Evolutionary conservation across 2,329 filamentous ascomycete genomes (phyloP), one percentile per base, ranked within the genome.

Genomic region (Trichoderma asperellum): DNA sequence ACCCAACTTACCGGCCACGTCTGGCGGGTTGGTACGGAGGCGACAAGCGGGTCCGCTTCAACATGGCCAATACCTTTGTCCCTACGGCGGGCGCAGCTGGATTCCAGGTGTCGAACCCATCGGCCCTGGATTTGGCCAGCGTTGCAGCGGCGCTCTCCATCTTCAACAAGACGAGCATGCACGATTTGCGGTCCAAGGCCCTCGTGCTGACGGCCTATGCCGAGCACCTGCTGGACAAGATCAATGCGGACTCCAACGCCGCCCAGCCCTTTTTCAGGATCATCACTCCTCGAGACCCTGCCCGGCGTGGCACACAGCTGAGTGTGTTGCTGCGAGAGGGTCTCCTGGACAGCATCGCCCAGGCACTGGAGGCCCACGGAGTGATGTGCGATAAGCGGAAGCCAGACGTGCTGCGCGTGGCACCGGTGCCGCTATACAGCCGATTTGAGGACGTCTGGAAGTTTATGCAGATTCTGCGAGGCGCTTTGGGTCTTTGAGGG

Each of bases 11-110:
- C 76, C 84, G 85, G 18, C 89, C 88, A 5, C 86, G 94, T 4
- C 83, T 97, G 2, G 85, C 88, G 40, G 94, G 94, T 29, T 97
- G 94, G 94, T 97, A 95, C 87, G 94, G 94, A 63, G 90, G 89
- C 65, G 91, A 94, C 80, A 93, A 93, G 79, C 80, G 82, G 60
- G 88, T 88, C 40, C 86, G 94, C 16, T 97, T 97, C 82, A 85
- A 88, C 73, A 97, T 97, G 94, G 88, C 90, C 68, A 95, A 93
- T 79, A 83, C 84, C 69, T 97, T 96, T 79, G 83, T 89, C 52
- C 93, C 94, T 4, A 92, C 92, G 8, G 82, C 87, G 2, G 94
- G 94, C 49, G 94, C 94, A 0, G 88, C 85, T 40, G 94, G 94
- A 4, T 97, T 89, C 80, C 93, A 97, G 79, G 79, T 95, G n/a